Evolutionary conservation across 441 rosid species (phyloP), one percentile per base, ranked within the genome.

Genomic region (Pelargonium australe): DNA sequence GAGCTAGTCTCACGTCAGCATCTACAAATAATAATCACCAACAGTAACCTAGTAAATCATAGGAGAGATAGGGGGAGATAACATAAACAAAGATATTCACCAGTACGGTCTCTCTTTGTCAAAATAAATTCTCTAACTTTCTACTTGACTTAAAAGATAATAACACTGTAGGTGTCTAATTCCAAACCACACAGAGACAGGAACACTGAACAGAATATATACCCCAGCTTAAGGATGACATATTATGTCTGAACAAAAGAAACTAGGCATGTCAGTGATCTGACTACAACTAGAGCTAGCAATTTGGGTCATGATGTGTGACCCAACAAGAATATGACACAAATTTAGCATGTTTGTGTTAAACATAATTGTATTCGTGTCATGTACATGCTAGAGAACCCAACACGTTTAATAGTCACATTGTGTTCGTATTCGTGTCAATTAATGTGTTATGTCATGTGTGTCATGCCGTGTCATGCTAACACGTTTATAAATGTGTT

Each of bases 1-100:
- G 92, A 81, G 96, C 95, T 80, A 92, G 95, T 82, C 98, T 88
- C 80, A 92, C 98, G 79, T 92, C 98, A 70, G 96, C 96, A 90
- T 92, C 98, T 92, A 81, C 45, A 80, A 80, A 45, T 73, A 75
- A 74, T 65, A 67, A 75, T 63, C 12, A 71, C 69, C 41, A 73
- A 37, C 7, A 78, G 64, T 75, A 40, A 73, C 75, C 68, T 65
- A 8, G 5, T 17, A 9, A 55, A 5, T n/a, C 58, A 53, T 14
- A 3, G 23, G 7, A 31, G 31, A 5, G 40, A 20, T 3, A 61
- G 4, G 64, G 31, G 2, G 37, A 20, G 7, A 61, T 11, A 12
- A 2, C 11, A 7, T 43, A 65, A 40, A 65, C 10, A 41, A 7
- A 58, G 57, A 49, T 49, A 49, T n/a, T 13, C 57, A 49, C 49